Conservation (phyloP, 2,329 filamentous ascomycete genomes). For the Colletotrichum sansevieriae region DNA sequence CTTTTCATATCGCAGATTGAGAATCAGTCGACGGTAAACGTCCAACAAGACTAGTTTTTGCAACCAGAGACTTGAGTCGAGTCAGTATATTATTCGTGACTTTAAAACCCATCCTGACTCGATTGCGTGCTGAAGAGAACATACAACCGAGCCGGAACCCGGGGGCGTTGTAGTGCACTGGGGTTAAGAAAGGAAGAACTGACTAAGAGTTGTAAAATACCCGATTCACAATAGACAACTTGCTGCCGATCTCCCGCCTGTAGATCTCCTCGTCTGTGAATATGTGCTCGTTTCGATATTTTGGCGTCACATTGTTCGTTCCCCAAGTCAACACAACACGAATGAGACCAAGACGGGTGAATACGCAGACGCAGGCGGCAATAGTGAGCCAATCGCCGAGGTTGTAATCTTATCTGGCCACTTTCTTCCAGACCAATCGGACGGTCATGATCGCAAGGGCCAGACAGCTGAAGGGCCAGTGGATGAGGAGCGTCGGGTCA, state of each 20-base stretch:
- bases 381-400: constrained; percentile 49
- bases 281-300: constrained; percentile 42
- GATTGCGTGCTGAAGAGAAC: constrained; percentile 4
- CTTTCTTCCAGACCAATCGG: constrained; percentile 43
- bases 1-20: constrained; percentile 45
- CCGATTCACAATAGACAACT: constrained; percentile 50
- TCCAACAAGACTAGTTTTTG: constrained; percentile 49
- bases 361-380: constrained; percentile 54
- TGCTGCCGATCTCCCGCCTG: constrained; percentile 51
- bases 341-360: constrained; percentile 47
- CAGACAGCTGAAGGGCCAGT: constrained; percentile 46
- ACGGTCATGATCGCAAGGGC: constrained; percentile 44
- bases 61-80: constrained; percentile 45
- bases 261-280: constrained; percentile 51
- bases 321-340: constrained; percentile 54
- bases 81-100: constrained; percentile 22
- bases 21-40: constrained; percentile 45
- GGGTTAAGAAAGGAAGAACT: constrained; percentile 40
- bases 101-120: constrained; percentile 15
- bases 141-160: constrained; percentile 16
- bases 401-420: constrained; percentile 42
- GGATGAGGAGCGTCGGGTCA: constrained; percentile 43
- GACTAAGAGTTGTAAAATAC: constrained; percentile 52
- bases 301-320: constrained; percentile 50
- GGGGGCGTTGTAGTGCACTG: constrained; percentile 10